Base-by-base conservation (phyloP, 805 yeast genomes). In the Spathaspora arborariae region DNA sequence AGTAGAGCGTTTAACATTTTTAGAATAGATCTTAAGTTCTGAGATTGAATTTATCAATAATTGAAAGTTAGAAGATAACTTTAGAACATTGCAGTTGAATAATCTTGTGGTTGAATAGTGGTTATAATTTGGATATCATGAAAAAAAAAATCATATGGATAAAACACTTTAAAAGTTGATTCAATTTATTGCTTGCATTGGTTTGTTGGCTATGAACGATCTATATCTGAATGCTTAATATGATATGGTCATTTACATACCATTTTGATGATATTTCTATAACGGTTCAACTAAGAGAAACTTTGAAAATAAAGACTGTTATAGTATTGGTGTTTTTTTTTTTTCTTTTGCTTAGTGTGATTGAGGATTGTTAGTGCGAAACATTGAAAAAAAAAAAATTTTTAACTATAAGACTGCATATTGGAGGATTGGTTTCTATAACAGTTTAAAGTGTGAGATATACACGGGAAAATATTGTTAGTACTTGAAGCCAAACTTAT, bases 201-300 rank as follows among this genome's bases (percentile, higher is more conserved):
- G 7, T 8, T 7, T 24, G 7, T 11, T 7, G 7, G 11, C 11
- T 11, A 11, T 24, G 11, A 11, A 8, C 11, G 30, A 8, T 24
- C 18, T 21, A 37, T 6, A 37, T 20, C 18, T 6, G 16, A 7
- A 15, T 35, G 20, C 15, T 37, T 4, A n/a, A 13, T n/a, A 20
- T 20, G 26, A 15, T 42, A 22, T 18, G 20, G 20, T 20, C 4
- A 9, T 15, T 34, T 10, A 45, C 48, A 45, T 45, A 45, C 48
- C 48, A 45, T 45, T 27, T 45, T 45, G 48, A 40, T 36, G 45
- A 45, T 45, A 41, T 41, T 41, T 37, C 41, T 38, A 44, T 18
- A 18, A 20, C 19, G 42, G 30, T 35, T 15, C 35, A 18, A 38
- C 40, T 42, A 36, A 20, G 26, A 20, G 35, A 26, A 6, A n/a